These are phyloP conservation scores for Cryphonectria radicalis DNA, from an alignment of 2,329 filamentous ascomycete species.

Conservation along the genomic window DNA sequence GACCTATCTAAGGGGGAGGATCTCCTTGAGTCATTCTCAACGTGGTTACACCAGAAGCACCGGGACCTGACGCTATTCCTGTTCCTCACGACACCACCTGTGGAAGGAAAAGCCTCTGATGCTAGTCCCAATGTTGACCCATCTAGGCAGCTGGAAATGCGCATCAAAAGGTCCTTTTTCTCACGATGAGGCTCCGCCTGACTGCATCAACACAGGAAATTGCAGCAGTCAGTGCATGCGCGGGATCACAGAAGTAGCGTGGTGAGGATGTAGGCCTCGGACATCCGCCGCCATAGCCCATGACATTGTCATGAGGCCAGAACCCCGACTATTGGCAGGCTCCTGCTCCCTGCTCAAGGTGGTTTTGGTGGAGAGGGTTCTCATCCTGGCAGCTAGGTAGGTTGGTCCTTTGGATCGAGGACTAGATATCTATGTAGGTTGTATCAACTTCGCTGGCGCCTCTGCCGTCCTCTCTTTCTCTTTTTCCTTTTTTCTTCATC, in stretches of 20 bases:
- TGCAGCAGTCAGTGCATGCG: background rate
- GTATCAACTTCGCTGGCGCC: background rate
- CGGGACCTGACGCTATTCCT: slow-evolving; percentile 19
- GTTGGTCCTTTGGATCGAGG: background rate
- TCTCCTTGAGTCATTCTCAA: background rate
- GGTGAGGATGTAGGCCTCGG: background rate
- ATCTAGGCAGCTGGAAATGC: background rate
- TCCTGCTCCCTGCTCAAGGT: background rate
- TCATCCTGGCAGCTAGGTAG: background rate
- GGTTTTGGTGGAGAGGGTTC: background rate
- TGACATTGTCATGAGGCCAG: slow-evolving; percentile 3
- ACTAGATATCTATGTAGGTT: slow-evolving; percentile 18
- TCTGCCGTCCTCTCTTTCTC: slow-evolving; percentile 16
- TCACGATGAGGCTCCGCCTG: background rate
- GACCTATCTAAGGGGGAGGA: slow-evolving; percentile 12
- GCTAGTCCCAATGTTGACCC: background rate
- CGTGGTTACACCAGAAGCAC: slow-evolving; percentile 7
- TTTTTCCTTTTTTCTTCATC: slow-evolving; percentile 12
- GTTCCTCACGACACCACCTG: slow-evolving; percentile 18
- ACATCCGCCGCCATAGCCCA: background rate
- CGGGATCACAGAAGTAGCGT: background rate
- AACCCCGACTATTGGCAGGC: slow-evolving; percentile 2
- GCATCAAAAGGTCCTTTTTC: too few relatives aligned
- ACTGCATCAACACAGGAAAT: slow-evolving; percentile 5
- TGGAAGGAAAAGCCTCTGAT: background rate